Evolutionary conservation across 768 basidiomycete genomes (phyloP).

Genomic region (Pisolithus sp.): DNA sequence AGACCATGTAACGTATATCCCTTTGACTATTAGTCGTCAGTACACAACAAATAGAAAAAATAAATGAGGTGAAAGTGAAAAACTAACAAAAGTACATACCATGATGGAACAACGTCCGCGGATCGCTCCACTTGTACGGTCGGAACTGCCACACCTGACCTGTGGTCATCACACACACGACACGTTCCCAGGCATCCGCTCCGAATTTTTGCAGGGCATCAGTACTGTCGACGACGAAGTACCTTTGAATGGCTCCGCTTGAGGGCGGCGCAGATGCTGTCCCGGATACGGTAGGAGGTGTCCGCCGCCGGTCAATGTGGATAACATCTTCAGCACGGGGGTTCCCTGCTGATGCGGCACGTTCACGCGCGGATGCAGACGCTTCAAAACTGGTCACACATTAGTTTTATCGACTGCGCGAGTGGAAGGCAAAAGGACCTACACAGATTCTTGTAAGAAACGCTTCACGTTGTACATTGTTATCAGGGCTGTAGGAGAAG

Average conservation of each 20-base stretch:
- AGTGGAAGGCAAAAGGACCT: slow-evolving; percentile 19
- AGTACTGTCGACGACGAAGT: slow-evolving; percentile 86
- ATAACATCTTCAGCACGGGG: slow-evolving; percentile 76
- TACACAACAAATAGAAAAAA: neutral
- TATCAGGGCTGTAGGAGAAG: slow-evolving; percentile 85
- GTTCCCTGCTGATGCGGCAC: slow-evolving; percentile 64
- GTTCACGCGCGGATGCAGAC: slow-evolving; percentile 67
- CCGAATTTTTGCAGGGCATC: slow-evolving; percentile 92
- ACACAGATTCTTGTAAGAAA: slow-evolving; percentile 88
- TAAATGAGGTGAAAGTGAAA: neutral
- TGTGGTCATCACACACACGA: slow-evolving; percentile 96
- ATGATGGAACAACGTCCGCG: slow-evolving; percentile 86
- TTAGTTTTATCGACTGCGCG: neutral
- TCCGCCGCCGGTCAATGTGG: slow-evolving; percentile 81
- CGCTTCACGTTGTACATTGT: slow-evolving; percentile 97
- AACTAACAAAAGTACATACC: slow-evolving; percentile 40
- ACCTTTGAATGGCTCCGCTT: slow-evolving; percentile 45
- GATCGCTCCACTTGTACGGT: slow-evolving; percentile 96
- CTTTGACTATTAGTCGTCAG: slow-evolving; percentile 63
- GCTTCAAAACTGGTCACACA: slow-evolving; percentile 53
- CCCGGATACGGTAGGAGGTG: slow-evolving; percentile 29
- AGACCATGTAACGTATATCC: slow-evolving; percentile 90
- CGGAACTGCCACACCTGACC: slow-evolving; percentile 98
- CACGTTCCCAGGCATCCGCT: slow-evolving; percentile 91
- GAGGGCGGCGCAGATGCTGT: slow-evolving; percentile 1